Evolutionary conservation across 2,329 filamentous ascomycete species (phyloP), one percentile per base, ranked within the genome.

Genomic region (Seiridium cupressi): DNA sequence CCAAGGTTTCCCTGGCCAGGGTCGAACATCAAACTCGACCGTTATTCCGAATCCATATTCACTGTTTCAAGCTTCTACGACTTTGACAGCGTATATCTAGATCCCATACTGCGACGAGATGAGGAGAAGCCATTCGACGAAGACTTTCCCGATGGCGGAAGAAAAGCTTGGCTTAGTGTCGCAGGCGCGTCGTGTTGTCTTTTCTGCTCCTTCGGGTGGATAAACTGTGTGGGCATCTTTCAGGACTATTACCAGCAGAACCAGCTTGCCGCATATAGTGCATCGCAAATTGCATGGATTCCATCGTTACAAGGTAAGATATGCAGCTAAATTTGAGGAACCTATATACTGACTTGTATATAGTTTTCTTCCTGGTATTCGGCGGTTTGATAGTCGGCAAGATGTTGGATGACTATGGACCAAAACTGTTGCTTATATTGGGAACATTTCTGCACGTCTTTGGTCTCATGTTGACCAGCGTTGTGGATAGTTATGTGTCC

Each of bases 361-460:
- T 87, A 1, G 49, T 83, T 8, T 62, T 74, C 46, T 84, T 84
- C 53, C 18, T 26, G 18, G 18, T 26, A 26, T 26, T 26, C 18
- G 18, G 18, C 18, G 18, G 18, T 26, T 26, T 26, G 18, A 26
- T 26, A 80, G 79, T 42, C 2, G 89, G 89, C 1, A 84, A 82
- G 47, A 53, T 89, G 10, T 90, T 84, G 65, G 89, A 92, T 70
- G 83, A 79, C 64, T 84, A 85, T 64, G 89, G 89, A 1, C 86
- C 89, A 0, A 79, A 80, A 44, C 83, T 77, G 61, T 75, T 91
- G 4, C 74, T 89, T 10, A 63, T 82, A 18, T 65, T 73, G 55
- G 86, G 86, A 34, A 81, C 80, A 4, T 65, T 87, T 61, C 70
- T 83, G 61, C 84, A 88, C 70, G 78, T 89, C 62, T 83, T 89